Evolutionary conservation across 139 green algal genomes (phyloP).

Genomic region (Chlamydomonas asymmetrica): DNA sequence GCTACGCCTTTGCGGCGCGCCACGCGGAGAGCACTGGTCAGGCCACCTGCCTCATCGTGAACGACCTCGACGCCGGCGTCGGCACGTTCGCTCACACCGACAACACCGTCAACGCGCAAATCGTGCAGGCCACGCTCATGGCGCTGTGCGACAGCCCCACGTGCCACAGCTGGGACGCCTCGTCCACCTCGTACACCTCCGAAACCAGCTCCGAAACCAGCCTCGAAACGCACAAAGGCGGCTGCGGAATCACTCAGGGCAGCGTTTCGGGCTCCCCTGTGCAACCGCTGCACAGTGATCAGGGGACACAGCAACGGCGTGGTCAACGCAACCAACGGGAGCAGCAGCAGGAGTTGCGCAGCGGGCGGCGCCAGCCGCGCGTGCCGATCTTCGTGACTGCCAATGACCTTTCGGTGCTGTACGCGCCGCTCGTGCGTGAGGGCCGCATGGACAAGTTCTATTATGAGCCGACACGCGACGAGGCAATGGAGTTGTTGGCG

Average conservation of each 20-base stretch:
- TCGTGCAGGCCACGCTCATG: constrained; percentile 45
- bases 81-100: constrained; percentile 31
- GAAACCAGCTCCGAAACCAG: no score
- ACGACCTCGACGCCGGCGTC: constrained; percentile 44
- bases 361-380: neutral
- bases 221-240: no score
- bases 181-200: no score
- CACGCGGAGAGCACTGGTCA: constrained; percentile 14
- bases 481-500: constrained; percentile 15
- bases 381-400: constrained; percentile 43
- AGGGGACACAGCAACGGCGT: no score
- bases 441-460: constrained; percentile 46
- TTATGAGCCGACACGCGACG: constrained; percentile 26
- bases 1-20: constrained; percentile 50
- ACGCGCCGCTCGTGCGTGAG: constrained; percentile 66
- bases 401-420: constrained; percentile 64
- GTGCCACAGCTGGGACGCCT: no score
- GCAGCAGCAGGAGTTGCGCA: neutral
- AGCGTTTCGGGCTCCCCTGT: no score
- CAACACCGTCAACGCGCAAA: constrained; percentile 49
- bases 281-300: no score
- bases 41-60: constrained; percentile 39
- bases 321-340: no score
- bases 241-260: no score
- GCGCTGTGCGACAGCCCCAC: constrained; percentile 43